These are phyloP conservation scores for Trichothecium roseum DNA, from an alignment of 2,329 filamentous ascomycete genomes.

Conservation along the genomic window DNA sequence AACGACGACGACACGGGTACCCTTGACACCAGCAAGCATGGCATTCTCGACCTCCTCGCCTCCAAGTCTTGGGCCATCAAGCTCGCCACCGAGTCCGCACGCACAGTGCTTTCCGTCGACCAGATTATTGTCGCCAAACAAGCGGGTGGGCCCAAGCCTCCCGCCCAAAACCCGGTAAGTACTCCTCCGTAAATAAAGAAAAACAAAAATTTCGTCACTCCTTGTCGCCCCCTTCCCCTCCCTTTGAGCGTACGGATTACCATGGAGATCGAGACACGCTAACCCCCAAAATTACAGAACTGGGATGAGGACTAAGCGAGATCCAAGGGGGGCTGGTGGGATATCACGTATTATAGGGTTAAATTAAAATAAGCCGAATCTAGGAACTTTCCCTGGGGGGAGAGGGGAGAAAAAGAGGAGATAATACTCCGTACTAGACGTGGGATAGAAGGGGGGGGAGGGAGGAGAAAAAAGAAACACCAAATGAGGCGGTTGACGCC, in stretches of 20 bases:
- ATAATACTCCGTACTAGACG: too few relatives aligned
- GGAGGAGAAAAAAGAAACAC: too few relatives aligned
- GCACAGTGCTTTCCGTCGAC: constrained; percentile 91
- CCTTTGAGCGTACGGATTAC: background rate
- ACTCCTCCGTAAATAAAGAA: too few relatives aligned
- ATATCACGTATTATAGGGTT: background rate
- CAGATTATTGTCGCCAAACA: constrained; percentile 98
- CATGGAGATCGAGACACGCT: too few relatives aligned
- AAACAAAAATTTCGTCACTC: constrained; percentile 17
- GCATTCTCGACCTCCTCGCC: constrained; percentile 84
- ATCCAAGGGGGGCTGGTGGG: background rate
- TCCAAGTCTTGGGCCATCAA: constrained; percentile 96
- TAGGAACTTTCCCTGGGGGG: background rate
- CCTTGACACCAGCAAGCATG: constrained; percentile 75
- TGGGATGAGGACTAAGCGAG: constrained; percentile 49
- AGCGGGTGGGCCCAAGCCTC: constrained; percentile 93
- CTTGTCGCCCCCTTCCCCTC: background rate
- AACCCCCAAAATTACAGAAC: too few relatives aligned
- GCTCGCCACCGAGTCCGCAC: constrained; percentile 85
- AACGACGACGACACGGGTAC: constrained; percentile 72
- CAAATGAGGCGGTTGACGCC: too few relatives aligned
- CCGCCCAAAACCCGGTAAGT: constrained; percentile 72
- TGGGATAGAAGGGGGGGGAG: too few relatives aligned
- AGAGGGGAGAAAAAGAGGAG: too few relatives aligned
- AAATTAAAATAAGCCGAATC: background rate